Base-by-base conservation (phyloP, 306 rosid genomes). In the Malus sieversii region DNA sequence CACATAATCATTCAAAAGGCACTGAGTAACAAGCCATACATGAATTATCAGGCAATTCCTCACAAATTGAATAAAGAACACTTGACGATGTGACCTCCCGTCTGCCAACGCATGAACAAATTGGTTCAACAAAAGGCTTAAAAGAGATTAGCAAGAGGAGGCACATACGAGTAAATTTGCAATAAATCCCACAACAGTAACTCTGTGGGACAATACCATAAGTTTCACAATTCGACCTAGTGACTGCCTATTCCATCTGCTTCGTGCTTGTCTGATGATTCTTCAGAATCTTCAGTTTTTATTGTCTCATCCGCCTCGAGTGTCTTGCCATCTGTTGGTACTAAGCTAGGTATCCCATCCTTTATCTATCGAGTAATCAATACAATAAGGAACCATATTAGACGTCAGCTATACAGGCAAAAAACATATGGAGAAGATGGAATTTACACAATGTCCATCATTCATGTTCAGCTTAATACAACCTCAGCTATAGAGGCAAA, bases 341-440 rank as follows among this genome's bases (percentile, higher is more conserved):
- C 96, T 81, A 95, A 80, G 83, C 92, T 85, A 25, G 98, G 96
- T 32, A 92, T 76, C 79, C 91, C 98, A 81, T 88, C 83, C 84
- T 84, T 88, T 57, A 92, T 84, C 98, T 94, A 80, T 42, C 68
- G 79, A 46, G 61, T 70, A 12, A 82, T 10, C 62, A 65, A 33
- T 10, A 74, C 55, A 18, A 10, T 22, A 40, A 78, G 9, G 44
- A 80, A 78, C 75, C 80, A 72, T 9, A 68, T 61, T 25, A 75
- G 29, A 72, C 35, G 68, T 25, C 44, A 32, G 40, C 64, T 12
- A 45, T 6, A n/a, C n/a, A 66, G 9, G 20, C 16, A 12, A 46
- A 46, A 48, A 62, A 60, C 18, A 60, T 60, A n/a, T 8, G 23
- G 1, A 19, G 19, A 32, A 32, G 7, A 32, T 10, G 5, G 5